Conservation (phyloP, 2,329 filamentous ascomycete genomes). For the Aspergillus novoparasiticus region DNA sequence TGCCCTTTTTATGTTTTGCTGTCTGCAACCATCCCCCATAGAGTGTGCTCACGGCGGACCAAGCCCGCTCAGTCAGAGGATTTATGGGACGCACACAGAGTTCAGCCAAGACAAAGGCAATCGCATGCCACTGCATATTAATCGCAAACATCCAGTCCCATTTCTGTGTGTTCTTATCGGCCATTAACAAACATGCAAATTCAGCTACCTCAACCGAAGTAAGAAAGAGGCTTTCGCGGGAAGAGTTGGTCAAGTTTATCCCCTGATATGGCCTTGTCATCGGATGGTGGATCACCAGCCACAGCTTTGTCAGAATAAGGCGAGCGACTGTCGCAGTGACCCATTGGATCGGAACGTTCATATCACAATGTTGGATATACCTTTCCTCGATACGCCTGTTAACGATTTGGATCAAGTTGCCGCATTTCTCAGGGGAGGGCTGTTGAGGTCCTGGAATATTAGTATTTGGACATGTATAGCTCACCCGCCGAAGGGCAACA, state of each 20-base stretch:
- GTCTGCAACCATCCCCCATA: slow-evolving; percentile 42
- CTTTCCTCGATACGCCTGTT: slow-evolving; percentile 58
- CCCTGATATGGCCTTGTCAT: slow-evolving; percentile 62
- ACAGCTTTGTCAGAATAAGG: slow-evolving; percentile 76
- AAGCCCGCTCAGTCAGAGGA: slow-evolving; percentile 61
- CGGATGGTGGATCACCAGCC: slow-evolving; percentile 75
- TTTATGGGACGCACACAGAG: slow-evolving; percentile 59
- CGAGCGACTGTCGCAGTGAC: slow-evolving; percentile 68
- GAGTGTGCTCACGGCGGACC: slow-evolving; percentile 56
- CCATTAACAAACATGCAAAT: slow-evolving; percentile 67
- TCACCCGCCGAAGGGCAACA: slow-evolving; percentile 43
- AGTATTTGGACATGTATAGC: slow-evolving; percentile 36
- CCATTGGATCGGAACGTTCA: slow-evolving; percentile 63
- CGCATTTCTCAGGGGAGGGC: slow-evolving; percentile 38
- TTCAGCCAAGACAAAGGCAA: slow-evolving; percentile 61
- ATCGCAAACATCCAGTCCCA: slow-evolving; percentile 69
- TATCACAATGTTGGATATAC: slow-evolving; percentile 57
- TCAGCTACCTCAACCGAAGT: slow-evolving; percentile 76
- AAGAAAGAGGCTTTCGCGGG: slow-evolving; percentile 69
- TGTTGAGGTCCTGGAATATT: slow-evolving; percentile 19
- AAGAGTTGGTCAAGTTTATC: slow-evolving; percentile 61
- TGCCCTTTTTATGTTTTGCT: slow-evolving; percentile 51
- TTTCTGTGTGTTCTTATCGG: slow-evolving; percentile 61
- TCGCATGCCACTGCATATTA: slow-evolving; percentile 65
- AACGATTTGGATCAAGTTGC: slow-evolving; percentile 53